These are phyloP conservation scores for Amoebophrya sp. DNA, from an alignment of 169 alveolate species.

Conservation along the genomic window DNA sequence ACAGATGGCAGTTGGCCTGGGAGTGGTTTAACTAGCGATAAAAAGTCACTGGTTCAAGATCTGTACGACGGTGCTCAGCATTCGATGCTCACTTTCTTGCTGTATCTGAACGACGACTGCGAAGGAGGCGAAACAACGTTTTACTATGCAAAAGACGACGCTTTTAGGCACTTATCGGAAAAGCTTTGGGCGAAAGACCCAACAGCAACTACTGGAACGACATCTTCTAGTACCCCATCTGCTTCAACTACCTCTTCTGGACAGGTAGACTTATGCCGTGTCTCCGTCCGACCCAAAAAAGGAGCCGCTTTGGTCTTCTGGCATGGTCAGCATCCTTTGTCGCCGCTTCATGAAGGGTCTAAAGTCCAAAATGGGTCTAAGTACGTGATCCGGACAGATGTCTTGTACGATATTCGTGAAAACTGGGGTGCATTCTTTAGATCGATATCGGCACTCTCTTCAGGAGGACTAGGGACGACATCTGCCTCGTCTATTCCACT, in stretches of 20 bases:
- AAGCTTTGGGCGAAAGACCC: neutral
- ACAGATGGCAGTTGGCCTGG: constrained; percentile 14
- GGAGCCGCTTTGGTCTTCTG: neutral
- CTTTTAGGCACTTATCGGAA: neutral
- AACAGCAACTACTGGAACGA: neutral
- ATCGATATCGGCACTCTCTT: neutral
- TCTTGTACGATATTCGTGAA: neutral
- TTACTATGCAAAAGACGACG: neutral
- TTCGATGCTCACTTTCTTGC: neutral
- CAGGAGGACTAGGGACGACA: neutral
- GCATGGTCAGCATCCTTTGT: constrained; percentile 1
- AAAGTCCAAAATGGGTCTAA: neutral
- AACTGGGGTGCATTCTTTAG: neutral
- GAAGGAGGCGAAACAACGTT: neutral
- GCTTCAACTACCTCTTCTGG: neutral
- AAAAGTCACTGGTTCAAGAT: neutral
- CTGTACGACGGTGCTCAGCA: neutral
- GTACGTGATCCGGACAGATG: constrained; percentile 18
- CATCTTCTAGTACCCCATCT: neutral
- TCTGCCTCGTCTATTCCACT: too few relatives aligned
- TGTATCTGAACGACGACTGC: constrained; percentile 25
- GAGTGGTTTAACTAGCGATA: neutral
- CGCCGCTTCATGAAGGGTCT: neutral
- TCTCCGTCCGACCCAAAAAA: neutral
- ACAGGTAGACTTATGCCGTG: neutral